phyloP scores from a whole-genome alignment of 2,329 filamentous ascomycete species.

The Penicillium sp. region DNA sequence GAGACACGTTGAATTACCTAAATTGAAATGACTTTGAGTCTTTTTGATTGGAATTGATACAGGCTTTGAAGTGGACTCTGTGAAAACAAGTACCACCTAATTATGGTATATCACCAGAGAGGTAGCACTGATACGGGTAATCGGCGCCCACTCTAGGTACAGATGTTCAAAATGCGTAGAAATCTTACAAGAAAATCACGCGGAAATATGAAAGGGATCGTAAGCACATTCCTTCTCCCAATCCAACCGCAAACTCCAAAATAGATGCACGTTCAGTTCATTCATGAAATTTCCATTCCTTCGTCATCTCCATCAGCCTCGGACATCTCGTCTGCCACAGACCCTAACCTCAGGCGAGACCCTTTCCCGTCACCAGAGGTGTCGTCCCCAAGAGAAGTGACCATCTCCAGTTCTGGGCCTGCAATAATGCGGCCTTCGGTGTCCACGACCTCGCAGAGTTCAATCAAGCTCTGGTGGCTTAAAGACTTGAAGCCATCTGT shows the following conservation, averaged over 20 bases:
- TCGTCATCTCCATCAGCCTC: slow-evolving; percentile 50
- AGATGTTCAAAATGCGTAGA: slow-evolving; percentile 1
- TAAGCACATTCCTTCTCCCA: slow-evolving; percentile 7
- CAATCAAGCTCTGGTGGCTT: slow-evolving; percentile 76
- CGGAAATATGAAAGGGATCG: background rate
- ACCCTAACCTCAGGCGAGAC: slow-evolving; percentile 27
- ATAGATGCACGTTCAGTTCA: slow-evolving; percentile 19
- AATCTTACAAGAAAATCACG: background rate
- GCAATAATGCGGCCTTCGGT: slow-evolving; percentile 87
- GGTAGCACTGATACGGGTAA: background rate
- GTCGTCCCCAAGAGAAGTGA: slow-evolving; percentile 55
- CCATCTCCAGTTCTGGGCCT: slow-evolving; percentile 74
- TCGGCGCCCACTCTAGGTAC: background rate
- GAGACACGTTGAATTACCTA: too few species aligned
- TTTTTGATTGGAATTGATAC: background rate
- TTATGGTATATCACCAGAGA: background rate
- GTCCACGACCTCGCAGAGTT: slow-evolving; percentile 90
- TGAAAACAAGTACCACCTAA: background rate
- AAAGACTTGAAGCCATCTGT: slow-evolving; percentile 83
- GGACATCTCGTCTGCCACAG: slow-evolving; percentile 35
- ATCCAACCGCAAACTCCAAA: slow-evolving; percentile 19
- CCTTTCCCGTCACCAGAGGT: slow-evolving; percentile 39
- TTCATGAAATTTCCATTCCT: slow-evolving; percentile 47
- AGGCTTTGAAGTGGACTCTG: background rate
- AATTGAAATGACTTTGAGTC: too few species aligned